phyloP scores from a whole-genome alignment of 2,329 filamentous ascomycete genomes.

The Phialophora verrucosa region DNA sequence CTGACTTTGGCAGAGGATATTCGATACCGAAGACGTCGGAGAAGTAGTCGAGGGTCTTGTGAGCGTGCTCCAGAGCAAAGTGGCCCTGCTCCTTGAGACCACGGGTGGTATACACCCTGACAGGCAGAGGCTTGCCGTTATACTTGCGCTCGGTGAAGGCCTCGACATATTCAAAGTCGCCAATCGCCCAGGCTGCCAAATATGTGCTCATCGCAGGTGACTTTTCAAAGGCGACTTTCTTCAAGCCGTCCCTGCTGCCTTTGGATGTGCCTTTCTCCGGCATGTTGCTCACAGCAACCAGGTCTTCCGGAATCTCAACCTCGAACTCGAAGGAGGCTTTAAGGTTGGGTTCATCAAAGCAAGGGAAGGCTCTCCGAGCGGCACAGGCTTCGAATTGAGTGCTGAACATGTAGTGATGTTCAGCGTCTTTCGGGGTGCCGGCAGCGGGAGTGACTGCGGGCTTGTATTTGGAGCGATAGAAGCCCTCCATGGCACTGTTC shows the following conservation, averaged over 20 bases:
- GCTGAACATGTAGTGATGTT: constrained; percentile 75
- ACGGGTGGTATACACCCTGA: constrained; percentile 92
- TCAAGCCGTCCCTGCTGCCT: constrained; percentile 69
- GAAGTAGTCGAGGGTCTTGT: constrained; percentile 94
- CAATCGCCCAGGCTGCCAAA: constrained; percentile 90
- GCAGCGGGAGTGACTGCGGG: constrained; percentile 72
- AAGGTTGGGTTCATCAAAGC: constrained; percentile 96
- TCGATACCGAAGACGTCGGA: constrained; percentile 92
- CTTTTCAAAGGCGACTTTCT: constrained; percentile 76
- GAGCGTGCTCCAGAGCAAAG: constrained; percentile 87
- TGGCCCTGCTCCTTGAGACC: constrained; percentile 92
- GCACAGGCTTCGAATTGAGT: constrained; percentile 98
- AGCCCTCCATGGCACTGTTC: constrained; percentile 90
- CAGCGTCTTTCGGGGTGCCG: constrained; percentile 75
- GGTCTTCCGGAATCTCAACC: constrained; percentile 86
- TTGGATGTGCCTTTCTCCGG: constrained; percentile 75
- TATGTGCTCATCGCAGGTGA: constrained; percentile 90
- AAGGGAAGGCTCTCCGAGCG: constrained; percentile 91
- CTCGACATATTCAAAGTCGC: constrained; percentile 97
- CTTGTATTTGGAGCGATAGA: constrained; percentile 94
- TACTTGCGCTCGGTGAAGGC: constrained; percentile 88
- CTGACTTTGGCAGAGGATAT: constrained; percentile 90
- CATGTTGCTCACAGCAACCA: constrained; percentile 94
- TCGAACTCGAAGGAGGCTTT: constrained; percentile 96
- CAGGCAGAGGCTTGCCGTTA: constrained; percentile 86